These are phyloP conservation scores for Ganoderma sinense DNA, from an alignment of 1,284 basidiomycete genomes.

Conservation along the genomic window DNA sequence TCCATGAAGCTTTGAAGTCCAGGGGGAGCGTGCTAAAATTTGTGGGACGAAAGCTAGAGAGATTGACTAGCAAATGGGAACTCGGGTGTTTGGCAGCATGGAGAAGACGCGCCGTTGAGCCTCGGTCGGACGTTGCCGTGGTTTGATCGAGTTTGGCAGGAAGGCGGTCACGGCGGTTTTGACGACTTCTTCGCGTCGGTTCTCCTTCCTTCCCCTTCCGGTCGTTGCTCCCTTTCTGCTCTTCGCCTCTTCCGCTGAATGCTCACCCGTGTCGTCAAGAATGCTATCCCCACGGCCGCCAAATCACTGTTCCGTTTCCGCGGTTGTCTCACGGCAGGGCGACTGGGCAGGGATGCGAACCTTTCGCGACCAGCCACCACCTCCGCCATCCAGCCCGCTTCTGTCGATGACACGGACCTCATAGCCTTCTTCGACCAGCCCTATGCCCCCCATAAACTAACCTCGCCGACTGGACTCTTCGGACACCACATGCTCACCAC, in stretches of 20 bases:
- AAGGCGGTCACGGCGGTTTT: background rate
- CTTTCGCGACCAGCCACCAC: slow-evolving; percentile 38
- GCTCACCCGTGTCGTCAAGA: slow-evolving; percentile 57
- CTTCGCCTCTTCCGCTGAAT: slow-evolving; percentile 47
- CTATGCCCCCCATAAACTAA: slow-evolving; percentile 42
- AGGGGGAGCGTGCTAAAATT: background rate
- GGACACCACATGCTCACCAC: slow-evolving; percentile 68
- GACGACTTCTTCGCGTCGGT: slow-evolving; percentile 9
- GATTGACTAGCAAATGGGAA: background rate
- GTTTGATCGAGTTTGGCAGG: slow-evolving; percentile 5
- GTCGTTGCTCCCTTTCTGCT: slow-evolving; percentile 22
- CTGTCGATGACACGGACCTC: slow-evolving; percentile 68
- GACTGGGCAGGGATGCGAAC: slow-evolving; percentile 24
- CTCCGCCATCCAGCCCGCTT: slow-evolving; percentile 57
- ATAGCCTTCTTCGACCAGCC: slow-evolving; percentile 78
- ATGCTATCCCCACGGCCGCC: slow-evolving; percentile 48
- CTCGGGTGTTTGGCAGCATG: background rate
- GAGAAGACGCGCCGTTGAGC: background rate
- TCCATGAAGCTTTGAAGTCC: background rate
- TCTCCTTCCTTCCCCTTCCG: slow-evolving; percentile 14
- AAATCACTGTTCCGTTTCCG: slow-evolving; percentile 51
- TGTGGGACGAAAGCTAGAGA: slow-evolving; percentile 15
- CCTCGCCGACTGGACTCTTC: slow-evolving; percentile 74
- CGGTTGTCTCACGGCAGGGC: slow-evolving; percentile 48
- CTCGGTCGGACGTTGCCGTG: slow-evolving; percentile 24